These are phyloP conservation scores for Penicillium sp. DNA, from an alignment of 2,329 filamentous ascomycete genomes.

Conservation along the genomic window DNA sequence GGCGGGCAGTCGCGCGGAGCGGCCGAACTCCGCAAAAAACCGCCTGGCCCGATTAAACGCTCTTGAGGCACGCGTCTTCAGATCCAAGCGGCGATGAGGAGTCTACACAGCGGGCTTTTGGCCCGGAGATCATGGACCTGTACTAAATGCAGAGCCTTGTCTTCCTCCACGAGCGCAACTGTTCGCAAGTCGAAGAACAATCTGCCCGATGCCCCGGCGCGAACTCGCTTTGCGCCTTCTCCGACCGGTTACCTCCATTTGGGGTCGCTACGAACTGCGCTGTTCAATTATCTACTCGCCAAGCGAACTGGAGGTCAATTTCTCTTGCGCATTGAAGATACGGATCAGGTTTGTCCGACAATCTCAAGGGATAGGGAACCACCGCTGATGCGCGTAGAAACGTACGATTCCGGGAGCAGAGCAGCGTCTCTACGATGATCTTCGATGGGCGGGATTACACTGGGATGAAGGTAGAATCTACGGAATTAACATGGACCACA, in stretches of 20 bases:
- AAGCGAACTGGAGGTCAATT: conserved; percentile 87
- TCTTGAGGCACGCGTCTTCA: neutral
- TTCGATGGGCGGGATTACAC: conserved; percentile 82
- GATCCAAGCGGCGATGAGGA: conserved; percentile 29
- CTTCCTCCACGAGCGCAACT: conserved; percentile 29
- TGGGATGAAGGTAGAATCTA: conserved; percentile 80
- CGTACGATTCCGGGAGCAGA: conserved; percentile 81
- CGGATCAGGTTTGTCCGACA: conserved; percentile 69
- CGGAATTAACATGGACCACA: neutral
- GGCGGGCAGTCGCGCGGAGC: conserved; percentile 26
- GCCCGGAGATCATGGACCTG: conserved; percentile 40
- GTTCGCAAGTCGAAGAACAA: conserved; percentile 36
- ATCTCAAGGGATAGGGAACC: neutral
- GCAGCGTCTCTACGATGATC: conserved; percentile 71
- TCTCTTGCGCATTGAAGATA: conserved; percentile 89
- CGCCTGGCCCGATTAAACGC: neutral
- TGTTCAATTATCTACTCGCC: conserved; percentile 96
- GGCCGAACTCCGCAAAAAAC: conserved; percentile 23
- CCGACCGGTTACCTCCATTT: conserved; percentile 93
- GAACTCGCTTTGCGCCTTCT: conserved; percentile 91
- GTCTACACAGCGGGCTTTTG: conserved; percentile 24
- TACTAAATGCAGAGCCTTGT: conserved; percentile 38
- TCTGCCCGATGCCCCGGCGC: conserved; percentile 58
- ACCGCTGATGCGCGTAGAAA: conserved; percentile 59
- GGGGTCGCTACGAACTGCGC: conserved; percentile 84